Evolutionary conservation across 495 filamentous ascomycete genomes (phyloP).

Genomic region (Cercophora scortea): DNA sequence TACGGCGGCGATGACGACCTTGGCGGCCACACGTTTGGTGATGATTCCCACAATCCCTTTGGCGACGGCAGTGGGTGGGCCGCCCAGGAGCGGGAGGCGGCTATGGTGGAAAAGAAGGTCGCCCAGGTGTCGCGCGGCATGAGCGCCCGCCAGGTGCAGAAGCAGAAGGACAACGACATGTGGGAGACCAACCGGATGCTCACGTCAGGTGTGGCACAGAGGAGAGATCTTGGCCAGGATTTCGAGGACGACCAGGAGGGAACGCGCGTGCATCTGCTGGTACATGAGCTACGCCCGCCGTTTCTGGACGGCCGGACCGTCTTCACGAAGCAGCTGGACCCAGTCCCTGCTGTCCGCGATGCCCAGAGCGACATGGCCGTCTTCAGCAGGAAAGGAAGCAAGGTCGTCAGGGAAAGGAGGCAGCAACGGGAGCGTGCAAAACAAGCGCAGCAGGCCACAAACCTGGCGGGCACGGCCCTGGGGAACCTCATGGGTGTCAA

Average conservation of each 20-base stretch:
- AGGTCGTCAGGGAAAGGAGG: conserved; percentile 80
- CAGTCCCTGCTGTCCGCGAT: conserved; percentile 86
- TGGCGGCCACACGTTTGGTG: conserved; percentile 65
- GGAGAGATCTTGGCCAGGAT: conserved; percentile 69
- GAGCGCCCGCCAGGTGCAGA: conserved; percentile 67
- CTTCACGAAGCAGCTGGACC: conserved; percentile 96
- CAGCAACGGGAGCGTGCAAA: conserved; percentile 91
- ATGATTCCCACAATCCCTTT: conserved; percentile 55
- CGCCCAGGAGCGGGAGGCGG: conserved; percentile 59
- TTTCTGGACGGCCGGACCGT: conserved; percentile 92
- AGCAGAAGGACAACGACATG: conserved; percentile 89
- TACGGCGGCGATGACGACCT: conserved; percentile 69
- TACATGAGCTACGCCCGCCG: conserved; percentile 90
- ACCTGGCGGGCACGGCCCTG: conserved; percentile 80
- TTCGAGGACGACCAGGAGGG: conserved; percentile 89
- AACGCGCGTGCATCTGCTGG: conserved; percentile 81
- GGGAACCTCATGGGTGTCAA: conserved; percentile 94
- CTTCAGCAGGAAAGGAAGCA: conserved; percentile 92
- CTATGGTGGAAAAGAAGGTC: conserved; percentile 65
- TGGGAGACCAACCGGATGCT: conserved; percentile 99
- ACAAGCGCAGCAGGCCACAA: conserved; percentile 93
- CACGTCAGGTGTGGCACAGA: conserved; percentile 88
- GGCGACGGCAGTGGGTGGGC: conserved; percentile 55
- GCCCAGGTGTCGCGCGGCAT: conserved; percentile 47
- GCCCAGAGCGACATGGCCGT: conserved; percentile 99